phyloP scores from a whole-genome alignment of 805 yeast species.

The Kockiozyma suomiensis region DNA sequence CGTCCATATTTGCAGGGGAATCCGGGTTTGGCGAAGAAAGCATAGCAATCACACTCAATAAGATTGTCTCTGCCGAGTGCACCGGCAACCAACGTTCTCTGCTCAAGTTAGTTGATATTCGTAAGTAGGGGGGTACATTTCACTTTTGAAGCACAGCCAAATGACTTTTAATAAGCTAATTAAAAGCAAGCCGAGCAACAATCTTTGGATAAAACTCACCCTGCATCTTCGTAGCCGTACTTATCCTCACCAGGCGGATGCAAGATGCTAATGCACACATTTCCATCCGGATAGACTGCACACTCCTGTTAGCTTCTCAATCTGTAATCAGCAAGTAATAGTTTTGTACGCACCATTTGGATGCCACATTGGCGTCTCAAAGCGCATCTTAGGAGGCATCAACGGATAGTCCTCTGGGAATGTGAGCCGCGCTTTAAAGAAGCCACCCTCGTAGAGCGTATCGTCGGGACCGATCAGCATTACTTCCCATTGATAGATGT shows the following conservation, averaged over 20 bases:
- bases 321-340: no score
- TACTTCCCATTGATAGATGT: conserved; percentile 60
- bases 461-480: conserved; percentile 70
- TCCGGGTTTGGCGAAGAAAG: conserved; percentile 88
- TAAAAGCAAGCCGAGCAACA: not conserved
- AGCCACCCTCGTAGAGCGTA: conserved; percentile 73
- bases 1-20: conserved; percentile 91
- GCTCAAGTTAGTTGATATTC: conserved; percentile 4
- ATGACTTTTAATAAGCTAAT: no score
- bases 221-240: conserved; percentile 80
- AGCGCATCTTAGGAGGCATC: conserved; percentile 65
- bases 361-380: conserved; percentile 74
- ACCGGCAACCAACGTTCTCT: conserved; percentile 90
- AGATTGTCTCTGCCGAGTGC: conserved; percentile 83
- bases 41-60: conserved; percentile 83
- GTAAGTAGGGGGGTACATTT: no score
- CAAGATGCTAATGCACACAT: conserved; percentile 81
- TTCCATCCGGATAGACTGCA: conserved; percentile 77
- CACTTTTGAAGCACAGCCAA: no score
- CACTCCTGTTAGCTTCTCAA: no score
- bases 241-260: conserved; percentile 93
- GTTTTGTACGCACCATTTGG: conserved; percentile 65
- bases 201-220: conserved; percentile 13
- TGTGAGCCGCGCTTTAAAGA: conserved; percentile 63
- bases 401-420: conserved; percentile 72